Evolutionary conservation across 345 rosid species (phyloP), one percentile per base, ranked within the genome.

Genomic region (Murraya paniculata): DNA sequence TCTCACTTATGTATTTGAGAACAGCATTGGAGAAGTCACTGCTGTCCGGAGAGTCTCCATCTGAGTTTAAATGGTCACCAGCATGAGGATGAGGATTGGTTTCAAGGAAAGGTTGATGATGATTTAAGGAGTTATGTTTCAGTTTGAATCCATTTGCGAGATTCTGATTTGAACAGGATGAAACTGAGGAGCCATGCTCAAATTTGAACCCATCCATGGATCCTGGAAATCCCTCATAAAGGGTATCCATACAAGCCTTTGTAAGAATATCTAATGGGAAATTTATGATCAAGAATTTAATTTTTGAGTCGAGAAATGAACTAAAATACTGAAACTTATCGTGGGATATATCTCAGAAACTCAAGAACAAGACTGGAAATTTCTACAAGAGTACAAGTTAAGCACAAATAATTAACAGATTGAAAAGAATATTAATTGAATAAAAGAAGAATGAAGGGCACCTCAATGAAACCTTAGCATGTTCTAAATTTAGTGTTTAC

Each of bases 1-100:
- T 91, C 73, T 91, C 94, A 74, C 82, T 86, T 66, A 91, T 93
- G 86, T 81, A 93, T 81, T 89, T 93, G 58, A 93, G 86, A 72
- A 88, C 81, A 48, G 83, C 83, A 64, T 73, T 82, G 65, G 81
- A 72, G 50, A 81, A 82, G 76, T 84, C 87, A 41, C 69, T 68
- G 28, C 69, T 81, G 48, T 74, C 86, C 30, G 80, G 72, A 27
- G 85, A 85, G 38, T 84, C 83, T 58, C 69, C 85, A 76, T 85
- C 80, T 2, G 77, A 70, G 77, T 33, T 68, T 4, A 73, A 74
- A 59, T 73, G 50, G 71, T 64, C 62, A 16, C 11, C 19, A 4
- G 79, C n/a, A 6, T 74, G 66, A 64, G 69, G 62, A 31, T 70
- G 62, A 14, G 39, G 66, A 27, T 65, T 30, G 70, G 31, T 71